These are phyloP conservation scores for Pseudogymnoascus sp. DNA, from an alignment of 2,329 filamentous ascomycete species.

Conservation along the genomic window DNA sequence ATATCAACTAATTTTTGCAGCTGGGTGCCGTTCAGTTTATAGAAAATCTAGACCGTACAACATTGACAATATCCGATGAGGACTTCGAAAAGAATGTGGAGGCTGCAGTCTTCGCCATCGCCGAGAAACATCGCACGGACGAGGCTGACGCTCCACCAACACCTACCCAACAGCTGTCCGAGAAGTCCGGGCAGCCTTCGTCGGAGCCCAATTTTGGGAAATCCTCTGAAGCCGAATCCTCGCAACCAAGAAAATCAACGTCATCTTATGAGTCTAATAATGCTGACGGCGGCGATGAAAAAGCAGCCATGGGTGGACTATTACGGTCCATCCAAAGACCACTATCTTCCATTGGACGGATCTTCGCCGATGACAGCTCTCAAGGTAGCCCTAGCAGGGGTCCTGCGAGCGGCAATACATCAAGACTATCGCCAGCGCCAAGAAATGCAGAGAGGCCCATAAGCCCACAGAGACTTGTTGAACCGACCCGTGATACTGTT, in stretches of 20 bases:
- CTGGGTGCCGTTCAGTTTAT: constrained; percentile 96
- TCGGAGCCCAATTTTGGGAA: constrained; percentile 53
- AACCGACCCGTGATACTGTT: constrained; percentile 13
- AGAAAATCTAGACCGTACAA: constrained; percentile 90
- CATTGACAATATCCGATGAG: constrained; percentile 84
- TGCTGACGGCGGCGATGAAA: constrained; percentile 56
- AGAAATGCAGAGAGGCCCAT: constrained; percentile 22
- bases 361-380: constrained; percentile 67
- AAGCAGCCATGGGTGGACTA: constrained; percentile 74
- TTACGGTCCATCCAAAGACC: constrained; percentile 87
- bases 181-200: constrained; percentile 42
- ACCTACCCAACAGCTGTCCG: constrained; percentile 31
- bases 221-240: constrained; percentile 53
- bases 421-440: constrained; percentile 26
- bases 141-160: constrained; percentile 35
- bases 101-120: constrained; percentile 88
- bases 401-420: constrained; percentile 39
- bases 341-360: constrained; percentile 83
- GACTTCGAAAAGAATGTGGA: constrained; percentile 98
- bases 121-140: constrained; percentile 70
- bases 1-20: constrained; percentile 33
- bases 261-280: constrained; percentile 47
- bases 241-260: constrained; percentile 47
- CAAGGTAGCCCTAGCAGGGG: constrained; percentile 34
- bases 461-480: constrained; percentile 22